Evolutionary conservation across 2,329 filamentous ascomycete genomes (phyloP), one percentile per base, ranked within the genome.

Genomic region (Phialophora chinensis): DNA sequence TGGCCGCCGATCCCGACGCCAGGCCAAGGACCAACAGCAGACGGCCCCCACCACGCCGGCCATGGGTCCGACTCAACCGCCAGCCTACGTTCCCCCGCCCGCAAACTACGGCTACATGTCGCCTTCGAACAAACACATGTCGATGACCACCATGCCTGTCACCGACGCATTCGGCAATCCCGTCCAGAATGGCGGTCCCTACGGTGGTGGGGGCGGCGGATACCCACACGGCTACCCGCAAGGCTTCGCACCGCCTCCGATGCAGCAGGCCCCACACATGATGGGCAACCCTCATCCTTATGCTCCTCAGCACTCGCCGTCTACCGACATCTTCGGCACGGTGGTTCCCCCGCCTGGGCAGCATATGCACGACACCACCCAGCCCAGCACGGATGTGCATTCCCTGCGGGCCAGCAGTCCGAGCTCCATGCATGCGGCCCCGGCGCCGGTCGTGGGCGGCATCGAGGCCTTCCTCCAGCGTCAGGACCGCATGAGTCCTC

Each of bases 81-180:
- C 64, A 6, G 64, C 64, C 25, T 66, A 66, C 27, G 27, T 62
- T 2, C 53, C 64, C 3, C 58, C 63, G 6, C n/a, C 31, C 29
- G 44, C 20, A 14, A 50, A 47, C 35, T 66, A 57, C 33, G 64
- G 60, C 42, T 66, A 66, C 59, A 66, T 59, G 38, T 57, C 64
- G 11, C 64, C 64, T 20, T 38, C 59, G 8, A 44, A 66, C 12
- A 66, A 66, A 23, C 58, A 66, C 35, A 62, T 66, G 59, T 66
- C 64, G 1, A 33, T 52, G 27, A 53, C 59, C 14, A 4, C 64
- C 23, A 49, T 23, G 33, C 59, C 64, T 5, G 42, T 62, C 7
- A 66, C 64, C n/a, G 64, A 66, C 33, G 64, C 64, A 4, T 66
- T 66, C 49, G 64, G 64, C 52, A 66, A 66, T 31, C 50, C 64